Evolutionary conservation across 1,139 yeast species (phyloP), one percentile per base, ranked within the genome.

Genomic region (Saccharomycopsis crataegensis): DNA sequence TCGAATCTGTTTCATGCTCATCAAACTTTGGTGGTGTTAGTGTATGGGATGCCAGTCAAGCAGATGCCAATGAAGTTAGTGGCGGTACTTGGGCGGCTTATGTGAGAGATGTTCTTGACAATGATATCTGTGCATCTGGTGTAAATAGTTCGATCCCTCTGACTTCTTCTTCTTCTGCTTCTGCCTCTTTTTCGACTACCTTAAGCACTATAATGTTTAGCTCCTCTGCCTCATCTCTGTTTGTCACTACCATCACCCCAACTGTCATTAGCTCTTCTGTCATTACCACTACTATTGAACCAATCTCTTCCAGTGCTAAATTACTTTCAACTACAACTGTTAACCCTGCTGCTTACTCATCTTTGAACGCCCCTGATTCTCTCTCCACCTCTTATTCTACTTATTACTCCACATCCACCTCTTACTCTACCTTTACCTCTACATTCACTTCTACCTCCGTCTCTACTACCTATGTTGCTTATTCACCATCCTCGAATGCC

Each of bases 11-110:
- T 54, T 69, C 75, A 48, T 62, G 70, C 46, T 67, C 71, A 51
- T 62, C 75, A 8, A 67, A 77, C 53, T 87, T 90, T 64, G 96
- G 95, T 59, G 97, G 97, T 65, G 77, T 90, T 62, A 82, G 87
- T 72, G 70, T 89, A 59, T 90, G 97, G 97, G 96, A 90, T 69
- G 96, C 96, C 52, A 84, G 94, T 53, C 89, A 85, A 67, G 90
- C 85, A 14, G 78, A 75, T 65, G 65, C 75, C 22, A 88, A 87
- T 36, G 8, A 14, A 22, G 51, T 46, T 33, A 38, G 34, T 45
- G 52, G 52, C 11, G 47, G 31, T 12, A 59, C 66, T 11, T 72
- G 63, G 57, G 67, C 69, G n/a, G 61, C 67, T 12, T 62, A 64
- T 28, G 54, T 70, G 47, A 70, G 69, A 58, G 53, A 60, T 12